Percentiles rank a stretch among this genome's conserved stretches.
Conservation (phyloP, 441 rosid genomes). For the Adansonia rubrostipa region DNA sequence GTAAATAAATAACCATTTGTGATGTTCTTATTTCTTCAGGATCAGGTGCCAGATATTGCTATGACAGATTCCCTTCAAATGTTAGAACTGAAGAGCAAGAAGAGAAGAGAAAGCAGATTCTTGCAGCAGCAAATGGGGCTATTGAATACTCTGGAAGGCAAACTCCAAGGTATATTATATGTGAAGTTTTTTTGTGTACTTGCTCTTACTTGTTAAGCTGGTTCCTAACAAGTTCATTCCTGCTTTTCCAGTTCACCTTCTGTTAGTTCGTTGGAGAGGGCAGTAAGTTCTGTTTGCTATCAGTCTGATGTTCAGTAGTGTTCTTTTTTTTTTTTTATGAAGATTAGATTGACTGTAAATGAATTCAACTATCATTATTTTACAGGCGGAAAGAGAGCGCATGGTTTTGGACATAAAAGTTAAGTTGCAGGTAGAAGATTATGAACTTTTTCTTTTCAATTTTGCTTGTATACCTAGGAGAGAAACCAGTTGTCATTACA, state of each 20-base stretch:
- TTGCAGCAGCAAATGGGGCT: conserved; percentile 89
- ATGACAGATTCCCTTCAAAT: conserved; percentile 95
- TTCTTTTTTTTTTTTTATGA: conserved; percentile 11
- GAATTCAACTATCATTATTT: conserved; percentile 26
- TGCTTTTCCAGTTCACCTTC: conserved; percentile 75
- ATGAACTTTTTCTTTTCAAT: conserved; percentile 8
- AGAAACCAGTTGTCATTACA: neutral
- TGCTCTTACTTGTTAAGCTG: conserved; percentile 9
- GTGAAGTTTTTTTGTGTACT: conserved; percentile 27
- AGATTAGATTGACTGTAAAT: conserved; percentile 26
- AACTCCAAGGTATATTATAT: conserved; percentile 66
- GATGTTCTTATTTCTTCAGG: conserved; percentile 42
- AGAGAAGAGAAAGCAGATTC: conserved; percentile 94
- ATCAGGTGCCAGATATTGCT: conserved; percentile 86
- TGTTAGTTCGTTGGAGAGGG: conserved; percentile 90
- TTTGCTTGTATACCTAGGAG: conserved; percentile 17
- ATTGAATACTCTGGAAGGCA: conserved; percentile 80
- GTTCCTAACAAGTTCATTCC: conserved; percentile 27
- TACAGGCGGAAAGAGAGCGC: conserved; percentile 93
- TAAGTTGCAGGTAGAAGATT: conserved; percentile 81
- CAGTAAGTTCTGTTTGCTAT: conserved; percentile 68
- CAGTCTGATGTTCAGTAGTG: conserved; percentile 29
- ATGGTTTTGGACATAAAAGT: conserved; percentile 99
- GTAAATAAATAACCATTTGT: neutral
- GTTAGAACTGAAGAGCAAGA: conserved; percentile 93